These are phyloP conservation scores for Peterozyma xylosa DNA, from an alignment of 805 yeast genomes.

Conservation along the genomic window DNA sequence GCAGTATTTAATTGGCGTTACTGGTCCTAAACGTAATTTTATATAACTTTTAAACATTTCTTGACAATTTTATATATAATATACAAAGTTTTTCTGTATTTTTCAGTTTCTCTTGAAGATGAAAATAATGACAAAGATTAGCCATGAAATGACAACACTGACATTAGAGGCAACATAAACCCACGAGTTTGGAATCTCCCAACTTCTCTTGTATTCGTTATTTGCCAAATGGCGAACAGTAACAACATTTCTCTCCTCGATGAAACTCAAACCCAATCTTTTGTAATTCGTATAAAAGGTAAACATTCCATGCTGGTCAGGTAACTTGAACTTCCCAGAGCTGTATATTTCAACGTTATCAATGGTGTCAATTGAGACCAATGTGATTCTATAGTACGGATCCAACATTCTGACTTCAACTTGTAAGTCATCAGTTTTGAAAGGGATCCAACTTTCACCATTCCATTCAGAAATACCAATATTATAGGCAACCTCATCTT, in stretches of 20 bases:
- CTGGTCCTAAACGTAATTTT: neutral
- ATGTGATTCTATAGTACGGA: conserved; percentile 81
- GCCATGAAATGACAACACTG: conserved; percentile 70
- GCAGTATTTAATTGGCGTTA: conserved; percentile 7
- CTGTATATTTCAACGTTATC: conserved; percentile 41
- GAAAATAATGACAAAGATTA: conserved; percentile 65
- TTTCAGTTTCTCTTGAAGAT: conserved; percentile 22
- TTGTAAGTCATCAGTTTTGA: conserved; percentile 56
- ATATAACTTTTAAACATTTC: neutral
- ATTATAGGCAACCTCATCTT: conserved; percentile 57
- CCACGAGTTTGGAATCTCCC: conserved; percentile 92
- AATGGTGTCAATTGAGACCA: conserved; percentile 34
- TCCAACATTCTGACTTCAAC: conserved; percentile 85
- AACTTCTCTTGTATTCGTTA: conserved; percentile 88
- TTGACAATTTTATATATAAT: no score
- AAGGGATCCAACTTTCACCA: conserved; percentile 67
- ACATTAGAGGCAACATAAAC: conserved; percentile 70
- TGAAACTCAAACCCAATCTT: conserved; percentile 66
- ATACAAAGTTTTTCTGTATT: no score
- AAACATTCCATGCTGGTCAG: conserved; percentile 97
- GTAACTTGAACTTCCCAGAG: conserved; percentile 54
- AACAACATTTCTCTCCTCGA: conserved; percentile 60
- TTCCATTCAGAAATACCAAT: conserved; percentile 40
- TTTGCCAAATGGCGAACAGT: conserved; percentile 92
- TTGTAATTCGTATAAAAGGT: conserved; percentile 74